Percentiles rank a stretch among this genome's conserved stretches.
Conservation (phyloP, 805 yeast species). For the Yamadazyma phyllophila region DNA sequence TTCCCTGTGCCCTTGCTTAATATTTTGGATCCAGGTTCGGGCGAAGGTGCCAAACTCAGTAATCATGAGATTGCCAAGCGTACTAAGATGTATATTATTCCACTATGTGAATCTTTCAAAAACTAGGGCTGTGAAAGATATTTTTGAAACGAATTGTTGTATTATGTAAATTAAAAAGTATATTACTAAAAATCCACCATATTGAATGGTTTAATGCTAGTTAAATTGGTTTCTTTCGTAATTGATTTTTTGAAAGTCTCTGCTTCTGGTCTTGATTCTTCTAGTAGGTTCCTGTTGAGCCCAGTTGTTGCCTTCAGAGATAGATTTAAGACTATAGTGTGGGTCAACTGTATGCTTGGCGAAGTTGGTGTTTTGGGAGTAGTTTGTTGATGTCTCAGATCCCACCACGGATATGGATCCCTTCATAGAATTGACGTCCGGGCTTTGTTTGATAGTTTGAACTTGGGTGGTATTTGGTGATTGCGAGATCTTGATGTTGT, state of each 20-base stretch:
- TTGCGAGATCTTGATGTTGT: constrained; percentile 2
- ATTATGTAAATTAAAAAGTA: not conserved
- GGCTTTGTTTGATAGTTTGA: not conserved
- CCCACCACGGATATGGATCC: constrained; percentile 16
- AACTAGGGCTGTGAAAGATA: not conserved
- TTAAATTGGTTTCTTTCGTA: not conserved
- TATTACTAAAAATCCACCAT: too few relatives aligned
- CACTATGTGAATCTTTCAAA: constrained; percentile 19
- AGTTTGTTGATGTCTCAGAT: constrained; percentile 11
- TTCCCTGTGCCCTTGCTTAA: constrained; percentile 37
- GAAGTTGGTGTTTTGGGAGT: not conserved
- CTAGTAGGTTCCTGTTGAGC: not conserved
- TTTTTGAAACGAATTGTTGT: not conserved
- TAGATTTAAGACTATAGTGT: constrained; percentile 3
- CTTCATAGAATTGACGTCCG: constrained; percentile 19
- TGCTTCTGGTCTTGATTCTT: not conserved
- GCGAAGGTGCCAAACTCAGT: constrained; percentile 18
- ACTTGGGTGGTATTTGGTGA: not conserved
- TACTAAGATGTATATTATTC: constrained; percentile 33
- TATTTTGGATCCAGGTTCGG: constrained; percentile 30
- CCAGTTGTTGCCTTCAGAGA: not conserved
- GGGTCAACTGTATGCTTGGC: not conserved
- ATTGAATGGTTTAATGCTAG: not conserved
- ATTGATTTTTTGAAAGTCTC: not conserved
- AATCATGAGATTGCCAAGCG: constrained; percentile 32